Conservation (phyloP, 768 basidiomycete species). For the Sarcodon sp. region DNA sequence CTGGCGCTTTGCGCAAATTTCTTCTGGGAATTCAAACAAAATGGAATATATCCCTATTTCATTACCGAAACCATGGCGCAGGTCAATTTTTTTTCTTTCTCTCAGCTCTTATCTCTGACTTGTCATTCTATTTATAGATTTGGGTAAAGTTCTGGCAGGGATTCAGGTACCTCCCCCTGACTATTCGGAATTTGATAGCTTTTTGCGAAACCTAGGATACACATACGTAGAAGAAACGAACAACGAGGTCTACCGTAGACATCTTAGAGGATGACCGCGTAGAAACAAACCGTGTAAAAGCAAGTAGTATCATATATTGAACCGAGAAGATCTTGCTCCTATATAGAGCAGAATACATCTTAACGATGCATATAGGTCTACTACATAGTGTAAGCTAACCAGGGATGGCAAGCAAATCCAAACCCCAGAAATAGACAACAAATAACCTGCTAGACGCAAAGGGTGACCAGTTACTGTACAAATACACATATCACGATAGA, state of each 20-base stretch:
- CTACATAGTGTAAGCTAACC: too few relatives aligned
- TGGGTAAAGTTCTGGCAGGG: constrained; percentile 88
- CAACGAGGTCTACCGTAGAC: constrained; percentile 74
- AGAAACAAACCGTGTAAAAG: background rate
- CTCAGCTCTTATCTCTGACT: background rate
- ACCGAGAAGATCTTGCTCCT: background rate
- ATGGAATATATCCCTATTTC: constrained; percentile 96
- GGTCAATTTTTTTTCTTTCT: constrained; percentile 34
- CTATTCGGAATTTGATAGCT: constrained; percentile 53
- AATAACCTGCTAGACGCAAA: too few relatives aligned
- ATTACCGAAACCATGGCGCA: constrained; percentile 96
- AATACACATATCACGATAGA: too few relatives aligned
- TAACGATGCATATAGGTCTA: too few relatives aligned
- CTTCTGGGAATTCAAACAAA: constrained; percentile 66
- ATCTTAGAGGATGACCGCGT: constrained; percentile 30
- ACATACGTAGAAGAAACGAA: constrained; percentile 88
- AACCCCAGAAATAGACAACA: too few relatives aligned
- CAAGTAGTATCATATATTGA: background rate
- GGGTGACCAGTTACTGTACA: too few relatives aligned
- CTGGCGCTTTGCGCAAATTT: constrained; percentile 85
- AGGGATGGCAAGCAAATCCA: too few relatives aligned
- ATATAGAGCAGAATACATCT: too few relatives aligned
- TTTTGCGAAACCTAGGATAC: constrained; percentile 72
- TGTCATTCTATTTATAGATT: constrained; percentile 33
- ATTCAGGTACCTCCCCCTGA: constrained; percentile 79